These are phyloP conservation scores for Skeletonema marinoi DNA, from an alignment of 108 stramenopile species.

Conservation along the genomic window DNA sequence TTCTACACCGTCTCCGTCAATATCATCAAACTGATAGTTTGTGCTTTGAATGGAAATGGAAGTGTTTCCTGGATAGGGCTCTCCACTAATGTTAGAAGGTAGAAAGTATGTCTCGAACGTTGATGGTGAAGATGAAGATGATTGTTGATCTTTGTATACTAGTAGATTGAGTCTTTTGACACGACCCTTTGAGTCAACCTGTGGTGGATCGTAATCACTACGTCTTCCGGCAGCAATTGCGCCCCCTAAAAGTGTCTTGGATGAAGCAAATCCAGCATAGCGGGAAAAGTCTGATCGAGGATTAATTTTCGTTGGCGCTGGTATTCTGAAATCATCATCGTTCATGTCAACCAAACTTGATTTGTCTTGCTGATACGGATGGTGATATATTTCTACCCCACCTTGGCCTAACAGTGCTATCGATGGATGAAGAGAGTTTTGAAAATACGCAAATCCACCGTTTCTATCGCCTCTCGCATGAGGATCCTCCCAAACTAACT, in stretches of 20 bases:
- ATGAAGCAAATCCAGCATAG: constrained; percentile 16
- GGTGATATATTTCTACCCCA: constrained; percentile 3
- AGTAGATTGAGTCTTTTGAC: constrained; percentile 4
- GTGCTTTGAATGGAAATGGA: constrained; percentile 8
- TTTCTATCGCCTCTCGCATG: constrained; percentile 13
- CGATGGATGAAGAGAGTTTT: neutral
- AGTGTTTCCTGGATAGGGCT: constrained; percentile 15
- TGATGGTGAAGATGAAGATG: neutral
- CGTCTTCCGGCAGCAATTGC: constrained; percentile 14
- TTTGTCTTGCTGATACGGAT: neutral
- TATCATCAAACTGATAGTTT: constrained; percentile 17
- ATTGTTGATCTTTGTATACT: neutral
- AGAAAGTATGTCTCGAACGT: neutral
- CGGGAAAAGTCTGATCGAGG: constrained; percentile 9
- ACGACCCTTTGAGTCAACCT: constrained; percentile 1
- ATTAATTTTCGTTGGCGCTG: constrained; percentile 1
- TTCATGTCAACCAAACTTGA: neutral
- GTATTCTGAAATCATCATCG: neutral
- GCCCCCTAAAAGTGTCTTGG: neutral
- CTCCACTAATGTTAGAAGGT: constrained; percentile 7
- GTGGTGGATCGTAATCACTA: constrained; percentile 14
- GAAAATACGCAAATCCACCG: constrained; percentile 18
- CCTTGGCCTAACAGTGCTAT: constrained; percentile 11
- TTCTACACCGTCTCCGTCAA: constrained; percentile 11
- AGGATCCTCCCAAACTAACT: neutral